Evolutionary conservation across 768 basidiomycete genomes (phyloP).

Genomic region (Collybia sp.): DNA sequence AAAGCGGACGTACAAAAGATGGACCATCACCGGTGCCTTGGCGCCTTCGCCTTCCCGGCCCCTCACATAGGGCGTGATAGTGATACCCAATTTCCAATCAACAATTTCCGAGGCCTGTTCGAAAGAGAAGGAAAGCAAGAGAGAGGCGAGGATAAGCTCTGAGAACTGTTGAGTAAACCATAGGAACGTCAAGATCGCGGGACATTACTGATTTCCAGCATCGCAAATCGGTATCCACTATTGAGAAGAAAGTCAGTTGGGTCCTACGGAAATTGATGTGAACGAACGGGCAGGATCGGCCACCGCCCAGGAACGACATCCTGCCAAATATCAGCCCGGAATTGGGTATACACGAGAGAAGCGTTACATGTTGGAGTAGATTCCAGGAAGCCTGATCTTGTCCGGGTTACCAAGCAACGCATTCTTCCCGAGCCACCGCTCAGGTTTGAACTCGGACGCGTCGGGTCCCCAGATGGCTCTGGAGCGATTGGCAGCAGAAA

Average conservation of each 20-base stretch:
- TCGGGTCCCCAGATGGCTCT: conserved; percentile 43
- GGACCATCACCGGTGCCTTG: conserved; percentile 12
- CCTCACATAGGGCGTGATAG: conserved; percentile 14
- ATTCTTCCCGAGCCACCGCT: conserved; percentile 36
- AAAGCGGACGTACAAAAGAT: conserved; percentile 2
- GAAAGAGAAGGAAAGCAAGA: conserved; percentile 17
- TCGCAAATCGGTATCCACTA: conserved; percentile 31
- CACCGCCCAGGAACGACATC: conserved; percentile 42
- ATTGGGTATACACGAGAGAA: background rate
- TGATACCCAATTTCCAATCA: conserved; percentile 20
- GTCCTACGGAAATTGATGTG: conserved; percentile 4
- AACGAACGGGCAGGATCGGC: conserved; percentile 40
- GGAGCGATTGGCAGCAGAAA: conserved; percentile 27
- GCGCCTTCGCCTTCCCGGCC: conserved; percentile 10
- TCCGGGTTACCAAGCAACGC: conserved; percentile 16
- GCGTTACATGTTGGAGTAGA: conserved; percentile 36
- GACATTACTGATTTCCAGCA: conserved; percentile 30
- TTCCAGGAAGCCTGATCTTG: conserved; percentile 34
- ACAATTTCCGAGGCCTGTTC: conserved; percentile 12
- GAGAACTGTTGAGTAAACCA: background rate
- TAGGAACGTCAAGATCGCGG: background rate
- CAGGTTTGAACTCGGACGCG: conserved; percentile 42
- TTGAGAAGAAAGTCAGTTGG: background rate
- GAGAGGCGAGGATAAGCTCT: conserved; percentile 19
- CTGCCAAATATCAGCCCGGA: conserved; percentile 14